Evolutionary conservation across 495 filamentous ascomycete genomes (phyloP).

Genomic region (Lophiotrema nucula): DNA sequence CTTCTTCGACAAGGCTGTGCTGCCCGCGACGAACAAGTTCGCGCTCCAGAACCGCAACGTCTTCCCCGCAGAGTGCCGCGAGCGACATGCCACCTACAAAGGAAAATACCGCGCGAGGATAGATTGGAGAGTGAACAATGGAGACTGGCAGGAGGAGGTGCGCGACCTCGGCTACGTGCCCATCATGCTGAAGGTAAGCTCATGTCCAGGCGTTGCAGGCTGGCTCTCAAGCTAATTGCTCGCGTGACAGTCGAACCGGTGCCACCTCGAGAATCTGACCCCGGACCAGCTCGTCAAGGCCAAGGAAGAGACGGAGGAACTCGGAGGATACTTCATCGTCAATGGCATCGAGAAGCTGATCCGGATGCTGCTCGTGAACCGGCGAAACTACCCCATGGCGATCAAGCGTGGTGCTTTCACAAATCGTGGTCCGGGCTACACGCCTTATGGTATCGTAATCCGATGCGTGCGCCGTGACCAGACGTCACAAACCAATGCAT

Average conservation of each 20-base stretch:
- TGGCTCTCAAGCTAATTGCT: constrained; percentile 12
- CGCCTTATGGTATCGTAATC: constrained; percentile 83
- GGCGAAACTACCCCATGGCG: constrained; percentile 91
- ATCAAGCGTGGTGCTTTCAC: constrained; percentile 86
- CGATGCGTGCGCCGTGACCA: constrained; percentile 92
- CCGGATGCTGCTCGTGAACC: constrained; percentile 81
- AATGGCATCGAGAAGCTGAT: constrained; percentile 97
- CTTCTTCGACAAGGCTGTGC: constrained; percentile 69
- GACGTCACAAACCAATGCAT: constrained; percentile 93
- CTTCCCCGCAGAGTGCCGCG: constrained; percentile 87
- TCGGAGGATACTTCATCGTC: constrained; percentile 92
- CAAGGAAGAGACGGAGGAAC: constrained; percentile 91
- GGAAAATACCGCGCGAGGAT: constrained; percentile 78
- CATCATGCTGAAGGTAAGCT: constrained; percentile 78
- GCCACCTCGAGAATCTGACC: constrained; percentile 80
- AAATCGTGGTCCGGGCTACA: constrained; percentile 80
- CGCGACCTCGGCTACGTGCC: constrained; percentile 86
- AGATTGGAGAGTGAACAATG: constrained; percentile 81
- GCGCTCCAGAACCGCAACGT: constrained; percentile 74
- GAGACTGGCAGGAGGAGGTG: constrained; percentile 72
- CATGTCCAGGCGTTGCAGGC: constrained; percentile 2
- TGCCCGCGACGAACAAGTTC: constrained; percentile 78
- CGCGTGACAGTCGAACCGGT: constrained; percentile 68
- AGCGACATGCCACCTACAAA: constrained; percentile 87
- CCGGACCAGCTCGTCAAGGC: constrained; percentile 76